Percentiles rank a stretch among this genome's conserved stretches.
phyloP scores from a whole-genome alignment of 2,329 filamentous ascomycete species.

The Ophioceras dolichostomum region DNA sequence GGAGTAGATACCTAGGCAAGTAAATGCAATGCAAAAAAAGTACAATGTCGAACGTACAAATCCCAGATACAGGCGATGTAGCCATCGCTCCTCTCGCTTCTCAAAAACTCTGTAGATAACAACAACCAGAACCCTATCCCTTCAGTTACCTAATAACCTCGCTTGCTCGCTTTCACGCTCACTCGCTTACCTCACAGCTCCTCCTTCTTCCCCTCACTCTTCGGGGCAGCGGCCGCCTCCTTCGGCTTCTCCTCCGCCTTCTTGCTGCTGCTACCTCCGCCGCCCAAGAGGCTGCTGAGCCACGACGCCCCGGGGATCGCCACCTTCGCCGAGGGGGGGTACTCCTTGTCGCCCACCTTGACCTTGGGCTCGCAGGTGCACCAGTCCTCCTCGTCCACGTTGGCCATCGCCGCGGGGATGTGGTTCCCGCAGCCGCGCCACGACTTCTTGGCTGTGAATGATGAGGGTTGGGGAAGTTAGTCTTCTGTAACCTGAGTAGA shows the following conservation, averaged over 20 bases:
- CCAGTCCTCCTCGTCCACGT: conserved; percentile 31
- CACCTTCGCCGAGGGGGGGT: conserved; percentile 29
- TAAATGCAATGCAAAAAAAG: too few relatives aligned
- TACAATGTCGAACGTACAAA: too few relatives aligned
- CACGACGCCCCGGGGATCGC: conserved; percentile 26
- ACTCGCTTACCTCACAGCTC: conserved; percentile 6
- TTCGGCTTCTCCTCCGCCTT: neutral
- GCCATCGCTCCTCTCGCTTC: too few relatives aligned
- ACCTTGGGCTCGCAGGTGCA: conserved; percentile 33
- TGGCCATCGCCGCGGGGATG: conserved; percentile 28
- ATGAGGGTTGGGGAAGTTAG: conserved; percentile 1
- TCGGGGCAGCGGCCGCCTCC: neutral
- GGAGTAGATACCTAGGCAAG: too few relatives aligned
- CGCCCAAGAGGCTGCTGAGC: conserved; percentile 18
- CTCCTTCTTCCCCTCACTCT: neutral
- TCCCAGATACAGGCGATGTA: too few relatives aligned
- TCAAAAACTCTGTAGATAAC: neutral
- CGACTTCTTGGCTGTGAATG: conserved; percentile 26
- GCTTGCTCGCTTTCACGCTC: too few relatives aligned
- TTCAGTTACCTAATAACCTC: neutral
- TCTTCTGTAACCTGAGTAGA: too few relatives aligned
- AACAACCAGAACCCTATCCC: neutral
- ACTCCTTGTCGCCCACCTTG: conserved; percentile 28
- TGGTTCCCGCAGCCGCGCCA: conserved; percentile 38
- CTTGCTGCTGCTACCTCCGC: conserved; percentile 3